Conservation (phyloP, 371 early-diverging fungal genomes). For the Basidiobolus meristosporus region DNA sequence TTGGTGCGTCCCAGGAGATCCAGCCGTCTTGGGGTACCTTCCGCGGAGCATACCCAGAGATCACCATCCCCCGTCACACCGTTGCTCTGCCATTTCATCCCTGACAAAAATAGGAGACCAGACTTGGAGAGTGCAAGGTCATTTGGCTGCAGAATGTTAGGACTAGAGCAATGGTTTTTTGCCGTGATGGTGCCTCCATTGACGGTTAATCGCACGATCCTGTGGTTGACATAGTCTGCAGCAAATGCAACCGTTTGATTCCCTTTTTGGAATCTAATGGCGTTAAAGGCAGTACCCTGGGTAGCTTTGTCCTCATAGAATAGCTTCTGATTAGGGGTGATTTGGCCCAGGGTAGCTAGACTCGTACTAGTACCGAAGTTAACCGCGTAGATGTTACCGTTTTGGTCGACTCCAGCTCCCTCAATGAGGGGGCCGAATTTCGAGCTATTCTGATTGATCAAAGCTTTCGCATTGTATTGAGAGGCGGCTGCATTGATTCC, state of each 20-base stretch:
- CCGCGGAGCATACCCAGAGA: conserved; percentile 18
- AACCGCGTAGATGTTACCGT: conserved; percentile 1
- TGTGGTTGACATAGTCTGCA: not conserved
- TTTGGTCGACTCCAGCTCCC: conserved; percentile 1
- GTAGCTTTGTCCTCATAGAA: not conserved
- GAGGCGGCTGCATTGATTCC: too few relatives aligned
- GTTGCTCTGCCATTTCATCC: conserved; percentile 16
- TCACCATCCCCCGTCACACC: conserved; percentile 17
- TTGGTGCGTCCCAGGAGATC: conserved; percentile 20
- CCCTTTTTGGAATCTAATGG: not conserved
- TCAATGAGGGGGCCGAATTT: conserved; percentile 2
- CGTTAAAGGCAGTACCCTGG: not conserved
- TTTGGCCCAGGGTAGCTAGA: too few relatives aligned
- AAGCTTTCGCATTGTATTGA: too few relatives aligned
- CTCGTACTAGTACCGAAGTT: not conserved
- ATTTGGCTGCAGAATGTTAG: conserved; percentile 20
- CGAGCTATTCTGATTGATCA: too few relatives aligned
- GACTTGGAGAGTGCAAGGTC: conserved; percentile 18
- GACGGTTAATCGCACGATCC: not conserved
- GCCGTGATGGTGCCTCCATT: not conserved
- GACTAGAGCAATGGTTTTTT: conserved; percentile 11
- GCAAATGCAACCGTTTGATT: too few relatives aligned
- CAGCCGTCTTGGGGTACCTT: conserved; percentile 10
- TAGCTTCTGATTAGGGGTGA: not conserved
- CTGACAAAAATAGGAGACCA: conserved; percentile 16